These are phyloP conservation scores for Beauveria australis DNA, from an alignment of 2,329 filamentous ascomycete genomes.

Conservation along the genomic window DNA sequence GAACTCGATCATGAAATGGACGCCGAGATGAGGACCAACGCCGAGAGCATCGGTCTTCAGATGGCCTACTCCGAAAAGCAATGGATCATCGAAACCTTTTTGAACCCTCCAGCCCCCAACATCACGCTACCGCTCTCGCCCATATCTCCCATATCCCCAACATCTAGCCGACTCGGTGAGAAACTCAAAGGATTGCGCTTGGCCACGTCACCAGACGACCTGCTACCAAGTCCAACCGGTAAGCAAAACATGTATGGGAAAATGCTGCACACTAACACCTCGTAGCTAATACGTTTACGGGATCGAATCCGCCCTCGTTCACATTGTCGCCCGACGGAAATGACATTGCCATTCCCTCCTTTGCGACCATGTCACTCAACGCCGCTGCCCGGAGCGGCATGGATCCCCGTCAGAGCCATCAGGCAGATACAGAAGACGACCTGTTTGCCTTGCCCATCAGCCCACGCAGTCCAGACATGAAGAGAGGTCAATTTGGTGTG, in stretches of 20 bases:
- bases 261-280: slow-evolving; percentile 2
- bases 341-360: slow-evolving; percentile 29
- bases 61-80: slow-evolving; percentile 78
- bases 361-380: slow-evolving; percentile 28
- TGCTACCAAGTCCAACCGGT: slow-evolving; percentile 48
- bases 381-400: slow-evolving; percentile 21
- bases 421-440: slow-evolving; percentile 53
- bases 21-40: slow-evolving; percentile 62
- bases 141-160: slow-evolving; percentile 54
- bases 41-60: slow-evolving; percentile 72
- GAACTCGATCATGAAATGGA: slow-evolving; percentile 71
- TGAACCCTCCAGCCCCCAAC: slow-evolving; percentile 16
- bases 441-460: slow-evolving; percentile 83
- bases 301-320: slow-evolving; percentile 24
- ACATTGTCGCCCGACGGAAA: slow-evolving; percentile 23
- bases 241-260: slow-evolving; percentile 22
- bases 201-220: slow-evolving; percentile 61
- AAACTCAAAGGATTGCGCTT: slow-evolving; percentile 74
- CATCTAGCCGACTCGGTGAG: slow-evolving; percentile 63
- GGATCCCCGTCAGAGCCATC: slow-evolving; percentile 14
- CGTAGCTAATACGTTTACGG: slow-evolving; percentile 28
- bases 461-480: slow-evolving; percentile 78
- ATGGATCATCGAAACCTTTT: slow-evolving; percentile 78
- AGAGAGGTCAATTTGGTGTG: slow-evolving; percentile 69
- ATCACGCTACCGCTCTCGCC: slow-evolving; percentile 43